phyloP scores from a whole-genome alignment of 176 grass and related monocot species.

The Poa annua region DNA sequence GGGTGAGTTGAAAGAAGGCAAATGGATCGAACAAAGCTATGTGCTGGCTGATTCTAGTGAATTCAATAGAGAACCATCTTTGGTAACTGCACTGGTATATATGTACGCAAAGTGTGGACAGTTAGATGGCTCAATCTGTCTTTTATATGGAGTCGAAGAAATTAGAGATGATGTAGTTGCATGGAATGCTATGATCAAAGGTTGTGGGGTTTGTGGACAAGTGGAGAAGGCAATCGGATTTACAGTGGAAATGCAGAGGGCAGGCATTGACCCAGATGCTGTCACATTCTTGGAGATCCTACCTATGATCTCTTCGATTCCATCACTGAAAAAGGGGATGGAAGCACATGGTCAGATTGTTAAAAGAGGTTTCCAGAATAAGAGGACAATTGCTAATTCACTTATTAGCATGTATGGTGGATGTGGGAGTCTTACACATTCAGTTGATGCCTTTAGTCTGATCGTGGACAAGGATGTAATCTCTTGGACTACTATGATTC shows the following conservation, averaged over 20 bases:
- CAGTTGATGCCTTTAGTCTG: conserved; percentile 50
- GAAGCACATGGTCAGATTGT: conserved; percentile 66
- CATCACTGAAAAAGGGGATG: conserved; percentile 64
- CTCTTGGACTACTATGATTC: conserved; percentile 81
- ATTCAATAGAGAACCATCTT: conserved; percentile 53
- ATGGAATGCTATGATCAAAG: conserved; percentile 82
- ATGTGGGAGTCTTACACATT: conserved; percentile 57
- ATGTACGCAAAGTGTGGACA: conserved; percentile 73
- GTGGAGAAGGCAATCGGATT: conserved; percentile 49
- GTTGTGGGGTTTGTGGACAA: conserved; percentile 57
- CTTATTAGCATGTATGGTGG: conserved; percentile 74
- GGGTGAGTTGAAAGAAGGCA: conserved; percentile 63
- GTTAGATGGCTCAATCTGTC: conserved; percentile 45
- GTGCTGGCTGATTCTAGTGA: conserved; percentile 26
- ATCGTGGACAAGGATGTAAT: conserved; percentile 69
- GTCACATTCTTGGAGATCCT: conserved; percentile 69
- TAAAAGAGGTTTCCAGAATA: conserved; percentile 68
- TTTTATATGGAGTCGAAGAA: conserved; percentile 54
- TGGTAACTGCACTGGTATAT: conserved; percentile 66
- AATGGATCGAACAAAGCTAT: conserved; percentile 63
- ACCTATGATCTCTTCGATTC: conserved; percentile 53
- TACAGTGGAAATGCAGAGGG: conserved; percentile 65
- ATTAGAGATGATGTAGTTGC: conserved; percentile 60
- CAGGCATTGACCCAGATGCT: conserved; percentile 47
- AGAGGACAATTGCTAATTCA: conserved; percentile 55